phyloP scores from a whole-genome alignment of 192 early-diverging fungal genomes.

The Rhizophlyctis rosea region DNA sequence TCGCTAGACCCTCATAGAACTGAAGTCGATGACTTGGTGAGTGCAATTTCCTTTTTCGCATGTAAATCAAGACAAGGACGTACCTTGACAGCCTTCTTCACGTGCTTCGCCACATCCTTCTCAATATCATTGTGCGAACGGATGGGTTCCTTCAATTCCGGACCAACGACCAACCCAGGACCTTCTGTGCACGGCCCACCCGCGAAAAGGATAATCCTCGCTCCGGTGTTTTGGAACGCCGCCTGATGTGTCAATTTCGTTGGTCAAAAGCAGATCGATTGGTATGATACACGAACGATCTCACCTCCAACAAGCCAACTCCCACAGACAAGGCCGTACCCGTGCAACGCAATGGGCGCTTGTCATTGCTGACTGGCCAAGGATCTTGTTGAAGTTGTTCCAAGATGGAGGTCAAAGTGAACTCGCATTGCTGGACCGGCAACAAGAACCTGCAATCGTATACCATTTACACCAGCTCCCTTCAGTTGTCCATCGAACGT shows the following conservation, averaged over 20 bases:
- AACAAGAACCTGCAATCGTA: conserved; percentile 75
- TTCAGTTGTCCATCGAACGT: no score
- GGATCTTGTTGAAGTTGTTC: conserved; percentile 98
- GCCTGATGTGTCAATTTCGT: conserved; percentile 39
- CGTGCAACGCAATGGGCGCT: conserved; percentile 88
- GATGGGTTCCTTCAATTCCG: conserved; percentile 88
- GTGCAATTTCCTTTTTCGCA: no score
- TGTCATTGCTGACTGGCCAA: conserved; percentile 89
- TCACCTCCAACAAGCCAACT: conserved; percentile 82
- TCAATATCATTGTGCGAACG: conserved; percentile 98
- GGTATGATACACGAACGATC: neutral
- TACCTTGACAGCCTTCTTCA: conserved; percentile 88
- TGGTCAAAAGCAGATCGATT: conserved; percentile 6
- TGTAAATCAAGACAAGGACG: no score
- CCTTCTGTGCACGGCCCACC: conserved; percentile 94
- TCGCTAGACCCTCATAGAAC: conserved; percentile 90
- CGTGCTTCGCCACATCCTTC: conserved; percentile 88
- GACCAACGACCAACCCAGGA: conserved; percentile 91
- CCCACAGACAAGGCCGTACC: conserved; percentile 94
- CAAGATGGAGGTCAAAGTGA: conserved; percentile 87
- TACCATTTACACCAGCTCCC: no score
- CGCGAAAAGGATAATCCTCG: conserved; percentile 87
- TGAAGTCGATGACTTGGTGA: conserved; percentile 16
- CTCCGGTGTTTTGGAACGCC: conserved; percentile 87
- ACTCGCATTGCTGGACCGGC: conserved; percentile 93